Percentiles rank a stretch among this genome's conserved stretches.
These are phyloP conservation scores for Poa annua DNA, from an alignment of 176 grass and related monocot genomes.

Conservation along the genomic window DNA sequence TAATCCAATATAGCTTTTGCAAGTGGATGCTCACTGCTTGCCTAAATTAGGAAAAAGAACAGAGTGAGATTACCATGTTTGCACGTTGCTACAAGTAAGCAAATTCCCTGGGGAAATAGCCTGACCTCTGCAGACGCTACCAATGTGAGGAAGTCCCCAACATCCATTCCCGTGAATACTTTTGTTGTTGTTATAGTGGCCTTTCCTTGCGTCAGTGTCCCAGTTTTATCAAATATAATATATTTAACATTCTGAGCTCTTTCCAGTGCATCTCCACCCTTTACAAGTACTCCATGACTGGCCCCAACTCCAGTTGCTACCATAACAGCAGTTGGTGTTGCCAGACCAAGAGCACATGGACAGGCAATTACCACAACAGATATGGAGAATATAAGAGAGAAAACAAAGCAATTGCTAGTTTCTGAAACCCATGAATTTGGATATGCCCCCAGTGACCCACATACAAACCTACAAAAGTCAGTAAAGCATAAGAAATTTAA, in stretches of 20 bases:
- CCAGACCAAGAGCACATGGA: constrained; percentile 88
- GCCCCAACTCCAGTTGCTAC: constrained; percentile 88
- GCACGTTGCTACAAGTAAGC: not conserved
- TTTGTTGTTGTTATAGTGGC: constrained; percentile 70
- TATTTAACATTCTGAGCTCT: constrained; percentile 70
- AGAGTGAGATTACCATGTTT: constrained; percentile 31
- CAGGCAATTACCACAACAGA: constrained; percentile 92
- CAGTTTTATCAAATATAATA: constrained; percentile 85
- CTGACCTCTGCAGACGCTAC: constrained; percentile 84
- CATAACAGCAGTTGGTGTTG: constrained; percentile 93
- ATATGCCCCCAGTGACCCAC: constrained; percentile 90
- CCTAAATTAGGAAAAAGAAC: constrained; percentile 65
- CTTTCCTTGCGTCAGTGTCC: constrained; percentile 88
- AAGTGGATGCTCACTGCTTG: constrained; percentile 96
- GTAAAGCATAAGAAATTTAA: constrained; percentile 30
- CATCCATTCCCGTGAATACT: constrained; percentile 67
- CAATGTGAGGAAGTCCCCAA: constrained; percentile 74
- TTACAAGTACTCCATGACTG: constrained; percentile 79
- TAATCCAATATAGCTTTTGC: constrained; percentile 90
- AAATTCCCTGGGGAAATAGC: not conserved
- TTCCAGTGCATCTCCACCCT: constrained; percentile 87
- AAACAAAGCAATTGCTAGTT: constrained; percentile 69
- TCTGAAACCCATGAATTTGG: constrained; percentile 85
- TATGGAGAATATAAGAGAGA: constrained; percentile 87
- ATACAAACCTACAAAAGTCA: constrained; percentile 74